Evolutionary conservation across 2,329 filamentous ascomycete genomes (phyloP), one percentile per base, ranked within the genome.

Genomic region (Emydomyces testavorans): DNA sequence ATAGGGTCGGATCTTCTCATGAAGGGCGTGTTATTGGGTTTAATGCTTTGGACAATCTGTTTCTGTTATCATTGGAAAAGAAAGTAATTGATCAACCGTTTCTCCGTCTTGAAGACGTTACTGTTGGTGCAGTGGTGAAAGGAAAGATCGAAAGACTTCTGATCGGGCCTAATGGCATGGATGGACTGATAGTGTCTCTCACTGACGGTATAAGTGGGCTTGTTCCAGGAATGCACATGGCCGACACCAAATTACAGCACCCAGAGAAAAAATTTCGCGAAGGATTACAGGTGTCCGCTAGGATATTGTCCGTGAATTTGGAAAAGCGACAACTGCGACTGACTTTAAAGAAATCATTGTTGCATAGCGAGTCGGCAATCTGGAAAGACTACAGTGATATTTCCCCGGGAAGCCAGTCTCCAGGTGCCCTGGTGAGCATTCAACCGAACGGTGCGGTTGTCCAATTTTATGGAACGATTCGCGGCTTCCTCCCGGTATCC

Each of bases 261-360:
- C 92, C 92, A 0, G 92, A 98, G 65, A 93, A 90, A 72, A 96
- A 95, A 62, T 98, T 95, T 67, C 79, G 84, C 52, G 85, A 90
- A 62, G 88, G 88, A 1, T 78, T 85, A 65, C 78, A 82, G 45
- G 81, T 98, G 53, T 94, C 85, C 56, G 84, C 85, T 16, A 78
- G 90, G 51, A 85, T 98, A 21, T 69, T 98, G 23, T 93, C 87
- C 0, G 83, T 80, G 13, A 79, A 95, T 58, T 66, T 78, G 1
- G 74, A 77, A 43, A 90, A 83, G 67, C 80, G 82, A 50, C 83
- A 88, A 60, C 76, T 96, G 55, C 82, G 85, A 26, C 74, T 98
- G 54, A 96, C 92, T 0, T 65, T 98, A 56, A 98, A 96, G 73
- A 98, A 96, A 71, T 85, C 85, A 1, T 72, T 98, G 15, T 79